Percentiles rank a stretch among this genome's conserved stretches.
Conservation (phyloP, 163 green algal species). For the Chloromonas sp. region DNA sequence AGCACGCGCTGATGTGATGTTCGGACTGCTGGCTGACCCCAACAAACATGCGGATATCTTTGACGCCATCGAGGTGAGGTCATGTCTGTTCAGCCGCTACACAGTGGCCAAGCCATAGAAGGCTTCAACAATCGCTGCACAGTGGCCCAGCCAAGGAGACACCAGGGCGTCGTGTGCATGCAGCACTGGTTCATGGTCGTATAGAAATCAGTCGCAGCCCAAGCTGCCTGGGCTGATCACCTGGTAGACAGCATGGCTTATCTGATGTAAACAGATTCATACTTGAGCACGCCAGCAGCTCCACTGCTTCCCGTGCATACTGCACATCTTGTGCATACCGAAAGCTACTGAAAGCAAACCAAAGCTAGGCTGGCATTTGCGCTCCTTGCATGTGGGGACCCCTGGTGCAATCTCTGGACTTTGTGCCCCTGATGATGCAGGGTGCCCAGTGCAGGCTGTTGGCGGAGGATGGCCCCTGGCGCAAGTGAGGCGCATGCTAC, state of each 20-base stretch:
- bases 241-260: not conserved
- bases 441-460: not conserved
- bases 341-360: not conserved
- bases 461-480: not conserved
- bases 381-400: not conserved
- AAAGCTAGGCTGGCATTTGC: not conserved
- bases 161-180: not conserved
- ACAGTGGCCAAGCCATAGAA: not conserved
- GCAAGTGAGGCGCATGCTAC: not conserved
- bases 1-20: not conserved
- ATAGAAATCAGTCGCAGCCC: not conserved
- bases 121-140: not conserved
- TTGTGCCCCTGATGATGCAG: not conserved
- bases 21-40: conserved; percentile 1
- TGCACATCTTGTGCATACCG: not conserved
- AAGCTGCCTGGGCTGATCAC: not conserved
- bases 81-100: not conserved
- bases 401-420: not conserved
- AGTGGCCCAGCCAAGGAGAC: not conserved
- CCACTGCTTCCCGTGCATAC: not conserved
- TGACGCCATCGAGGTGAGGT: conserved; percentile 5
- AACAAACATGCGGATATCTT: not conserved
- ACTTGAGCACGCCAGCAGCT: not conserved
- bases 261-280: not conserved
- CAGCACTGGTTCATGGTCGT: not conserved